Conservation (phyloP, 257 asterid genomes). For the Nicotiana otophora region DNA sequence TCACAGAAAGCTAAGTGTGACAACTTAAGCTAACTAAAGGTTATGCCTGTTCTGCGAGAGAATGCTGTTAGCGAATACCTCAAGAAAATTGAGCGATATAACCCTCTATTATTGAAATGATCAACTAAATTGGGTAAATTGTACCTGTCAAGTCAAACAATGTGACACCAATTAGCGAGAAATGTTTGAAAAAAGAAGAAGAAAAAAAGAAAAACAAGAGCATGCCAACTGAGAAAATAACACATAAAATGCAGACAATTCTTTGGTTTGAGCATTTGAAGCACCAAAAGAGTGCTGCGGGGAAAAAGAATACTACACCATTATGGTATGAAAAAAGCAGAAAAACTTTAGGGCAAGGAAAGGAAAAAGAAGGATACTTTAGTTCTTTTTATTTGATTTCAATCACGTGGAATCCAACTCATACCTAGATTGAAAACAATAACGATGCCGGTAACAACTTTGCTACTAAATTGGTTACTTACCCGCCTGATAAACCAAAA, state of each 20-base stretch:
- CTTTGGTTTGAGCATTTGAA: background rate
- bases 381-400: background rate
- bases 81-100: constrained; percentile 83
- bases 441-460: background rate
- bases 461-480: constrained; percentile 21
- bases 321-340: background rate
- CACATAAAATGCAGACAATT: background rate
- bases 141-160: constrained; percentile 43
- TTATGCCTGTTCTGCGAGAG: background rate
- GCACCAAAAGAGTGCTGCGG: background rate
- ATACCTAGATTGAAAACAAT: background rate
- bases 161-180: background rate
- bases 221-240: background rate
- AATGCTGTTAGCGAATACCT: constrained; percentile 39
- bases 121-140: constrained; percentile 74
- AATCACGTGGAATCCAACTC: background rate
- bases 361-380: background rate
- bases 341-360: background rate
- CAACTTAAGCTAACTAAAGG: background rate
- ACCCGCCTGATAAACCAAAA: constrained; percentile 99
- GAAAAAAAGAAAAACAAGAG: background rate
- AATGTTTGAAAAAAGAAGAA: background rate
- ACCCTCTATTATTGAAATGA: constrained; percentile 86
- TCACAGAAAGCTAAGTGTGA: background rate
- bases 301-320: background rate